These are phyloP conservation scores for Leptographium galeiforme DNA, from an alignment of 2,329 filamentous ascomycete species.

Conservation along the genomic window DNA sequence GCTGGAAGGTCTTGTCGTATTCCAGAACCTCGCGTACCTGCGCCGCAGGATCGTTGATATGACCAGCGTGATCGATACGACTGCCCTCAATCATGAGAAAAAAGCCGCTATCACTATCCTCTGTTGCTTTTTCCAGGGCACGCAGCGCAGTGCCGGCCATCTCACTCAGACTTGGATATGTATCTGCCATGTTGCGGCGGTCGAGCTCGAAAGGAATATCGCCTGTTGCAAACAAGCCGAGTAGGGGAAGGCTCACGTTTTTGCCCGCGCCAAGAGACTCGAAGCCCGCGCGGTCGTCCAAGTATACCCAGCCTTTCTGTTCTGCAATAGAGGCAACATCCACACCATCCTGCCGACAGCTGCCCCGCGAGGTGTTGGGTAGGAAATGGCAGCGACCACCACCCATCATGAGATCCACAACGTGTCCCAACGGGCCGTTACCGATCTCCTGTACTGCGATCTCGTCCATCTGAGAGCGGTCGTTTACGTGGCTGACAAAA, in stretches of 20 bases:
- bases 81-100: constrained; percentile 98
- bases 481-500: constrained; percentile 79
- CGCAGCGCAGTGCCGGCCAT: constrained; percentile 77
- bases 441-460: constrained; percentile 91
- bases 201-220: constrained; percentile 95
- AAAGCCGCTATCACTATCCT: constrained; percentile 79
- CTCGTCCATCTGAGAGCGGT: constrained; percentile 68
- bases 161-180: constrained; percentile 81
- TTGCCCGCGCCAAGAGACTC: constrained; percentile 57
- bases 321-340: constrained; percentile 63
- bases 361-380: constrained; percentile 65
- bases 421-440: constrained; percentile 69
- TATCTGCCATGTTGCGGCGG: constrained; percentile 60
- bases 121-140: constrained; percentile 68
- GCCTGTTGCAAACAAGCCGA: constrained; percentile 69
- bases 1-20: constrained; percentile 76
- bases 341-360: constrained; percentile 67
- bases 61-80: constrained; percentile 88
- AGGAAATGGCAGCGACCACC: constrained; percentile 90
- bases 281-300: constrained; percentile 59
- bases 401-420: constrained; percentile 85
- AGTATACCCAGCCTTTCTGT: constrained; percentile 67
- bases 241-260: constrained; percentile 59
- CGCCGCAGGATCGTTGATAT: constrained; percentile 70
- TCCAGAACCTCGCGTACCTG: constrained; percentile 89